Percentiles rank a stretch among this genome's conserved stretches.
These are phyloP conservation scores for Luvunga scandens DNA, from an alignment of 345 rosid species.

Conservation along the genomic window DNA sequence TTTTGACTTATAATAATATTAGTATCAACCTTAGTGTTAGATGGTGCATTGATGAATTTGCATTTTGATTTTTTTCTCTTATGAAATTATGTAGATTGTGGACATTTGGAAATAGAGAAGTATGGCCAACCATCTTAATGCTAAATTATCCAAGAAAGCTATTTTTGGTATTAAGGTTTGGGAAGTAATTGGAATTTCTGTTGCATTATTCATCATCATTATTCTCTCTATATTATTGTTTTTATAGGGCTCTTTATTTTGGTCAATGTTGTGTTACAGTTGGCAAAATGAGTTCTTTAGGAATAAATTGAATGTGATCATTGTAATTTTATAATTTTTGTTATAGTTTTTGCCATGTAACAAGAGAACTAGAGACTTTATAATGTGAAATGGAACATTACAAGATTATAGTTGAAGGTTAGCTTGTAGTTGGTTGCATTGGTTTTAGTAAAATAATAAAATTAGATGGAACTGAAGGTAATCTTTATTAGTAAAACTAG, in stretches of 20 bases:
- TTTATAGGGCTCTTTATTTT: not conserved
- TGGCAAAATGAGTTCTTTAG: not conserved
- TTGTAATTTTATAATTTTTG: no score
- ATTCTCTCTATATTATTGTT: constrained; percentile 71
- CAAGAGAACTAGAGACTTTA: no score
- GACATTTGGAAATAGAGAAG: constrained; percentile 18
- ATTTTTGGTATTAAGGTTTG: constrained; percentile 78
- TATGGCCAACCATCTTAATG: constrained; percentile 67
- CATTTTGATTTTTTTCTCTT: constrained; percentile 10
- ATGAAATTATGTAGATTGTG: constrained; percentile 33
- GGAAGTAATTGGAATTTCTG: constrained; percentile 79
- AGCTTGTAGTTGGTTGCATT: no score
- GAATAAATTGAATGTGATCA: no score
- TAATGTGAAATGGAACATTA: no score
- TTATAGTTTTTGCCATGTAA: no score
- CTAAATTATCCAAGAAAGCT: constrained; percentile 66
- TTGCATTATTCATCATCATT: constrained; percentile 62
- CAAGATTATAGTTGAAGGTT: no score
- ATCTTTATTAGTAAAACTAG: no score
- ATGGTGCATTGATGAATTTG: constrained; percentile 14
- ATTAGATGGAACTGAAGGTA: no score
- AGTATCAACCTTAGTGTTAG: not conserved
- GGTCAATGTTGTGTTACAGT: not conserved
- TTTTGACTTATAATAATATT: not conserved
- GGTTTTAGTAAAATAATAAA: no score